Evolutionary conservation across 192 early-diverging fungal genomes (phyloP), one percentile per base, ranked within the genome.

Genomic region (Coemansia furcata): DNA sequence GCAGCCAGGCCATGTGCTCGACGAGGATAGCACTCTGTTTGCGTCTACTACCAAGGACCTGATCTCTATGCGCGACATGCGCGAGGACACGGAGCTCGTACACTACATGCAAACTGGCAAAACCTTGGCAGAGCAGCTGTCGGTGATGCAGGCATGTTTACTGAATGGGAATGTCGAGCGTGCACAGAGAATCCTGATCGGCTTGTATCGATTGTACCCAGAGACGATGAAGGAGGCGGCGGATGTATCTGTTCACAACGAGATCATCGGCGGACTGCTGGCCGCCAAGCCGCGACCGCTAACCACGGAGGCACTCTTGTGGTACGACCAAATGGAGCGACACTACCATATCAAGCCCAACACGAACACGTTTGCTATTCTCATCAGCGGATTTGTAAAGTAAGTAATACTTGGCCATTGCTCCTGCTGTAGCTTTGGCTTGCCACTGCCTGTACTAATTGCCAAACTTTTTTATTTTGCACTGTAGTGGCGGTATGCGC

Each of bases 241-340:
- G 4, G 89, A 93, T 39, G 89, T 86, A 12, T 77, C 84, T 14
- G 78, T 95, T 42, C 86, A 94, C 72, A 97, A 97, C 72, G 87
- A 90, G 37, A 92, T 97, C 36, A 74, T 97, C n/a, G 86, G 89
- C 50, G 89, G 87, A 9, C 86, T 91, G 49, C 71, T 90, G 54
- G 70, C 72, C n/a, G 82, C 68, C 29, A 62, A 74, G 55, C 84
- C 86, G 3, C 72, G 62, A 12, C 86, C 90, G 26, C 59, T 82
- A 35, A 84, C 84, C 29, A 74, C 78, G 12, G 77, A 84, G 37
- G 89, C 90, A 5, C 66, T 90, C 21, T 74, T 85, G 38, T 94
- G 93, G 95, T 93, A 89, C 69, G 84, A 89, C 60, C 62, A 79
- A 17, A 81, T 92, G 72, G 85, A 86, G 60, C 65, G 67, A 29